A percentile compares a stretch with the other conserved stretches of the same genome.
These are phyloP conservation scores for Diaporthe citrichinensis DNA, from an alignment of 2,329 filamentous ascomycete species.

Conservation along the genomic window DNA sequence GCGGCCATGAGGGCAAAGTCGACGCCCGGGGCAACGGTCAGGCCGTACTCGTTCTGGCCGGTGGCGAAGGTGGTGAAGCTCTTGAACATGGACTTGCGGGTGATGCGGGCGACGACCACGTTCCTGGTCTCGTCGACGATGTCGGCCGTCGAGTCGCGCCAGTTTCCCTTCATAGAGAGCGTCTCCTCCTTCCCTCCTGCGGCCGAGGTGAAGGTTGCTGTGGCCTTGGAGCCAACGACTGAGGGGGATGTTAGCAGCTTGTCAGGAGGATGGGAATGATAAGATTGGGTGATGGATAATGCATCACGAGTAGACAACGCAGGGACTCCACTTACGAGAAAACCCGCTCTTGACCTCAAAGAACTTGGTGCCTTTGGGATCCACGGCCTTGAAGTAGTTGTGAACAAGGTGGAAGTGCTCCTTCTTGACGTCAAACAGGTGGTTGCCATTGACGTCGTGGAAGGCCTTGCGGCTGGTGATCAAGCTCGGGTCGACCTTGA, in stretches of 20 bases:
- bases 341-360: slow-evolving; percentile 70
- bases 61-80: slow-evolving; percentile 70
- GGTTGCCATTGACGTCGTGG: slow-evolving; percentile 64
- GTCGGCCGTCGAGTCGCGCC: slow-evolving; percentile 68
- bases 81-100: slow-evolving; percentile 65
- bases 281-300: not conserved
- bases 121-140: slow-evolving; percentile 68
- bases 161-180: slow-evolving; percentile 73
- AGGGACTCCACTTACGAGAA: slow-evolving; percentile 57
- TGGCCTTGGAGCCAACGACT: slow-evolving; percentile 69
- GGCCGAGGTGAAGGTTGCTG: slow-evolving; percentile 65
- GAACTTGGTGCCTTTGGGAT: slow-evolving; percentile 60
- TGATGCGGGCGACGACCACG: slow-evolving; percentile 69
- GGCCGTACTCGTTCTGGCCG: slow-evolving; percentile 75
- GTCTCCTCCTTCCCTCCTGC: slow-evolving; percentile 60
- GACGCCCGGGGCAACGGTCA: slow-evolving; percentile 74
- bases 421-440: slow-evolving; percentile 72
- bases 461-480: slow-evolving; percentile 70
- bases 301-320: not conserved
- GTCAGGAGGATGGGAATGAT: not conserved
- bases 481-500: slow-evolving; percentile 61
- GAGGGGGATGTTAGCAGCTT: not conserved
- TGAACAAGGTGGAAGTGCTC: slow-evolving; percentile 63
- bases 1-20: slow-evolving; percentile 77
- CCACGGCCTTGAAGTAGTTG: slow-evolving; percentile 65